A percentile compares a stretch with the other conserved stretches of the same genome.
These are phyloP conservation scores for Pestalotiopsis sp. DNA, from an alignment of 2,329 filamentous ascomycete genomes.

Conservation along the genomic window DNA sequence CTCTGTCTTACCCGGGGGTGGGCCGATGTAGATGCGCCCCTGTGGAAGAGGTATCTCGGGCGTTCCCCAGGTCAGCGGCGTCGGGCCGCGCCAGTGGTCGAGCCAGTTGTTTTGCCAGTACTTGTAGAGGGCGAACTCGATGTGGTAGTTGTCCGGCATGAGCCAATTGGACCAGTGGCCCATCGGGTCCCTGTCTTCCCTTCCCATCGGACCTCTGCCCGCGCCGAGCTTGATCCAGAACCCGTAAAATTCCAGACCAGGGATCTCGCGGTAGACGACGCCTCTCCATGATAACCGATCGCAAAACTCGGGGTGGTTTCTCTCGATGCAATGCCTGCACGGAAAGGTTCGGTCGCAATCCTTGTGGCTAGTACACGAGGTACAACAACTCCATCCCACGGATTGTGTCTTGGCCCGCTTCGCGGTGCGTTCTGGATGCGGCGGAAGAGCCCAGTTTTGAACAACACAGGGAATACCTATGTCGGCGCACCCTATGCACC, in stretches of 20 bases:
- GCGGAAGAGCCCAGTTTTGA: not conserved
- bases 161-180: not conserved
- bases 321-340: not conserved
- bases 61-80: not conserved
- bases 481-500: not conserved
- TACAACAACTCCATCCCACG: not conserved
- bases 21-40: not conserved
- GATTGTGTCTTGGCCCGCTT: not conserved
- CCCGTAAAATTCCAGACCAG: not conserved
- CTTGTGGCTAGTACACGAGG: not conserved
- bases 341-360: not conserved
- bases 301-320: not conserved
- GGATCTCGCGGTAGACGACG: not conserved
- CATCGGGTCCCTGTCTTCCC: not conserved
- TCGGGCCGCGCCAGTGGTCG: not conserved
- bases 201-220: not conserved
- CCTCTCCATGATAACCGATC: not conserved
- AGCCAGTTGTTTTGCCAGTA: constrained; percentile 1
- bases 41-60: not conserved
- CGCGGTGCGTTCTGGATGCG: not conserved
- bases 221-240: not conserved
- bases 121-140: not conserved
- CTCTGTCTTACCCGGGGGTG: not conserved
- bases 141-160: constrained; percentile 1
- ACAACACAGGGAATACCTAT: not conserved